Conservation (phyloP, 495 filamentous ascomycete species). For the Physcia stellaris region DNA sequence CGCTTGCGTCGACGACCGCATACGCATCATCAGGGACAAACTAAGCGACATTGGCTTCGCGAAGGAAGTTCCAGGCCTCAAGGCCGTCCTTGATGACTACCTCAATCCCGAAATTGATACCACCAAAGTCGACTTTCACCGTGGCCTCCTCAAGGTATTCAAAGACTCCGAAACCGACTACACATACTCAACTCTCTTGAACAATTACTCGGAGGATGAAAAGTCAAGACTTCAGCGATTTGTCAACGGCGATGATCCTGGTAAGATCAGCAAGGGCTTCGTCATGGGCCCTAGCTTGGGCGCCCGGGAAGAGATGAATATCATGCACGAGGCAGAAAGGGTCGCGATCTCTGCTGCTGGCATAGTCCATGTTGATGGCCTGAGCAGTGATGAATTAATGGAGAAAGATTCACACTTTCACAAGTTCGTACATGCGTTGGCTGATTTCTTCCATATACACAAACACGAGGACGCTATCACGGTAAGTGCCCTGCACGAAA, state of each 20-base stretch:
- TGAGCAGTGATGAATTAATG: background rate
- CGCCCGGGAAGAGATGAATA: background rate
- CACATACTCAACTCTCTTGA: background rate
- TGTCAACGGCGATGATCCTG: background rate
- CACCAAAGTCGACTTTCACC: background rate
- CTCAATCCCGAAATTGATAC: background rate
- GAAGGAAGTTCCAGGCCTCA: background rate
- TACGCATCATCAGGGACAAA: background rate
- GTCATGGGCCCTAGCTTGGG: background rate
- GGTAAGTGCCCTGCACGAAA: background rate
- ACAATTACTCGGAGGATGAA: background rate
- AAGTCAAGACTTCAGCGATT: background rate
- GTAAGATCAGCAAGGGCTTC: background rate
- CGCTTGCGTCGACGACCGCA: background rate
- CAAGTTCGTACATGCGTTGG: background rate
- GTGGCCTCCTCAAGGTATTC: background rate
- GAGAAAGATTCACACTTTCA: background rate
- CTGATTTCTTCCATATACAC: background rate
- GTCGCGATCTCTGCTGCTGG: background rate
- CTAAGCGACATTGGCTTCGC: background rate
- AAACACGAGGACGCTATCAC: background rate
- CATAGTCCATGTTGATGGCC: background rate
- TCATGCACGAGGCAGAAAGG: background rate
- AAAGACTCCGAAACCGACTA: background rate
- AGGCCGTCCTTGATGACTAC: background rate